These are phyloP conservation scores for Sarcocystis neurona DNA, from an alignment of 169 alveolate species.

Conservation along the genomic window DNA sequence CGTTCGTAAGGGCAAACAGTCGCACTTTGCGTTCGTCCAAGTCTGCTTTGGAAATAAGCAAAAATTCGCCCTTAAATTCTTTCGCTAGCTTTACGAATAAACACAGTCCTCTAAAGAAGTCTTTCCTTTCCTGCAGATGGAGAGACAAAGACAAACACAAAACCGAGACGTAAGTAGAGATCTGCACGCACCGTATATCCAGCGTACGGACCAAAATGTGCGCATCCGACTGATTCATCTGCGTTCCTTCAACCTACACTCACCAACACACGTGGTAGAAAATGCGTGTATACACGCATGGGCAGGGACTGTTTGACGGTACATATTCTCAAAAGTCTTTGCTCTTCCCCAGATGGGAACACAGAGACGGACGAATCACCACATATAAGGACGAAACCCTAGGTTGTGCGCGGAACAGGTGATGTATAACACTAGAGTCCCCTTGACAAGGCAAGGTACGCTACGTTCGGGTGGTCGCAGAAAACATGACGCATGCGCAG, in stretches of 20 bases:
- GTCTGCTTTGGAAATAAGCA: conserved; percentile 4
- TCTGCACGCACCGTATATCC: not conserved
- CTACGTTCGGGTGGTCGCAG: too few species aligned
- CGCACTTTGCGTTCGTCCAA: not conserved
- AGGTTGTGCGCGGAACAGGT: not conserved
- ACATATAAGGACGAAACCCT: not conserved
- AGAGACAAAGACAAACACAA: not conserved
- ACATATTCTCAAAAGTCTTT: not conserved
- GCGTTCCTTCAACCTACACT: not conserved
- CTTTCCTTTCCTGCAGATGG: conserved; percentile 31
- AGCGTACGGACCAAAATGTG: not conserved
- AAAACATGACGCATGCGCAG: too few species aligned
- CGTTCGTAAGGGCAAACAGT: not conserved
- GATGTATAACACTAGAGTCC: too few species aligned
- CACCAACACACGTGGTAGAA: too few species aligned
- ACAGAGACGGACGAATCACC: not conserved
- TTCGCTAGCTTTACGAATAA: conserved; percentile 25
- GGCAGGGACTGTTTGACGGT: not conserved
- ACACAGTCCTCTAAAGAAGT: conserved; percentile 22
- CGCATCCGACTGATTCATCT: not conserved
- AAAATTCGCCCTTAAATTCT: conserved; percentile 21
- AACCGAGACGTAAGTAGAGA: not conserved
- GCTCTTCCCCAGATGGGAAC: not conserved
- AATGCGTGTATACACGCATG: too few species aligned
- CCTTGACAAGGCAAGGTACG: too few species aligned